Evolutionary conservation across 441 rosid species (phyloP).

Genomic region (Gossypium lobatum): DNA sequence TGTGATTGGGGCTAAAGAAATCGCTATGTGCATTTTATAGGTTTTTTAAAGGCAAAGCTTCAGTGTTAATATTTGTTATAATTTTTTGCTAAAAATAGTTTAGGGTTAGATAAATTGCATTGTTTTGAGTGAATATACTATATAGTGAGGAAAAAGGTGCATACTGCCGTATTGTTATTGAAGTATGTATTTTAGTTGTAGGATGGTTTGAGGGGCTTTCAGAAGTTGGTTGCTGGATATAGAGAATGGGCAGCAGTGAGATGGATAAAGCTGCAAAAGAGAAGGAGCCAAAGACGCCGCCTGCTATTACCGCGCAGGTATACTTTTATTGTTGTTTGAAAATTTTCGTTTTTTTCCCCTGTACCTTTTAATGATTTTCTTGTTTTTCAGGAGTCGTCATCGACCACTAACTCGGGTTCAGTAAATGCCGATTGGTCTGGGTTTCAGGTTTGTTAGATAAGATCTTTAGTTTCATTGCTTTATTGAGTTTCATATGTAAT

Average conservation of each 20-base stretch:
- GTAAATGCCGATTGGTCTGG: constrained; percentile 92
- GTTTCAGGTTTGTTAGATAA: constrained; percentile 60
- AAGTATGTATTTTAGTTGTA: constrained; percentile 25
- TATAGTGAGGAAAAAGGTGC: constrained; percentile 12
- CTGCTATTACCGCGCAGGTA: constrained; percentile 63
- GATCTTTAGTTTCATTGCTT: constrained; percentile 2
- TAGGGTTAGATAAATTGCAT: background rate
- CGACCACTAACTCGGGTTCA: constrained; percentile 44
- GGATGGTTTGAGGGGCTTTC: constrained; percentile 35
- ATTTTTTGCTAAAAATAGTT: background rate
- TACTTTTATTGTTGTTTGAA: constrained; percentile 12
- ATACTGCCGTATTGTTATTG: constrained; percentile 12
- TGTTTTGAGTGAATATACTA: background rate
- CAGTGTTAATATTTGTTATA: background rate
- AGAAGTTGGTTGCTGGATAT: constrained; percentile 14
- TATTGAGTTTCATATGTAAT: constrained; percentile 13
- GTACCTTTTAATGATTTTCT: background rate
- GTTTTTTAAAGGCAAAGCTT: background rate
- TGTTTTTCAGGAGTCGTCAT: constrained; percentile 60
- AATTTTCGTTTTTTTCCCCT: background rate
- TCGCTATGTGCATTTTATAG: background rate
- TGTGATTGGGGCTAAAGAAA: constrained; percentile 1
- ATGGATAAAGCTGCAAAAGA: constrained; percentile 66
- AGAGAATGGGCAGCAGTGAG: constrained; percentile 68
- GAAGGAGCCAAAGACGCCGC: constrained; percentile 63